Evolutionary conservation across 106 monocot species (phyloP), one percentile per base, ranked within the genome.

Genomic region (Acanthochlamys bracteata): DNA sequence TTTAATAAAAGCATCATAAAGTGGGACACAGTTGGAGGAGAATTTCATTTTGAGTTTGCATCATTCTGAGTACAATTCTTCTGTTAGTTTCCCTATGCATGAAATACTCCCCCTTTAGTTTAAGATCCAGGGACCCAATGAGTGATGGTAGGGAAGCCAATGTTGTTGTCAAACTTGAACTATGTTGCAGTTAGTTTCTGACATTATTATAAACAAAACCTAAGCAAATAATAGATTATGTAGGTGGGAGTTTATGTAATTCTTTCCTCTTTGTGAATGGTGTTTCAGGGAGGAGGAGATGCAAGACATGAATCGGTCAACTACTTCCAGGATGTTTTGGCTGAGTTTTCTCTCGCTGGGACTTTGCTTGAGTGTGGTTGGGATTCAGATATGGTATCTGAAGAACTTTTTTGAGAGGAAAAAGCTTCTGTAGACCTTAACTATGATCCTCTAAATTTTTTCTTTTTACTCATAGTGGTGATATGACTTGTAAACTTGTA

Each of bases 381-480:
- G 80, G 53, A 59, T 88, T 57, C 87, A 88, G 49, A 42, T 88
- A 25, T 88, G 83, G 83, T 80, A 88, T 72, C 47, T 88, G 17
- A 88, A 88, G 69, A 83, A 80, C 43, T 88, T 78, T 64, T 88
- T 88, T 40, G 83, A 83, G 80, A 83, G 87, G 52, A 88, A 88
- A 75, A 88, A 88, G 74, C 74, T 88, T 41, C 80, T 88, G 21
- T 88, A 65, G 33, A 33, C 33, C 33, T 33, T 33, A 33, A 33
- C 6, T 33, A 1, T 33, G 1, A 66, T 60, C 39, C 16, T 59
- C 11, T 24, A 20, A 53, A 51, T 33, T 55, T 55, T 20, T 21
- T 19, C 16, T 19, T 19, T 10, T 54, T 17, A 54, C 11, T 19
- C 12, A 54, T 17, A 54, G 16, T 10, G 53, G n/a, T 16, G 53